Percentiles rank a stretch among this genome's conserved stretches.
Evolutionary conservation across 2,329 filamentous ascomycete genomes (phyloP).

Genomic region (Cadophora gregata): DNA sequence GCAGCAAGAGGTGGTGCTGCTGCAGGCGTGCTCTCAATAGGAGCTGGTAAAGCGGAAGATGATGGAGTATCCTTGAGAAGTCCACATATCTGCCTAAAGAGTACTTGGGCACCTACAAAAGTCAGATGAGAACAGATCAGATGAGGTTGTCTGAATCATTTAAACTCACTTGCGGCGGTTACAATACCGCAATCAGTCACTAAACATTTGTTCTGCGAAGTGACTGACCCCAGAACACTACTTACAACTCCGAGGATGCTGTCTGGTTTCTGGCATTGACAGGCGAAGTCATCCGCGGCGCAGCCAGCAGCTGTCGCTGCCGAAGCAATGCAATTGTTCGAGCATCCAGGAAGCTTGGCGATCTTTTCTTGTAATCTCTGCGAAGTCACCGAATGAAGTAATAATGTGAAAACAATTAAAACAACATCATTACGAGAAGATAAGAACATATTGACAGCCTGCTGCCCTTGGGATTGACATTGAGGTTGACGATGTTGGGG

Average conservation of each 20-base stretch:
- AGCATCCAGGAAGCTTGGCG: constrained; percentile 7
- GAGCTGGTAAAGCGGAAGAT: background rate
- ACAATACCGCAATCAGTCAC: background rate
- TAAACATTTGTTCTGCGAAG: constrained; percentile 4
- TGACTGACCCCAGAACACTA: background rate
- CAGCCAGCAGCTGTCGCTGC: constrained; percentile 7
- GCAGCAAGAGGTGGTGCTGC: background rate
- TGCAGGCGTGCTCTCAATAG: background rate
- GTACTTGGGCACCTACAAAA: background rate
- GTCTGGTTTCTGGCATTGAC: constrained; percentile 5
- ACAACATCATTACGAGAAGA: constrained; percentile 7
- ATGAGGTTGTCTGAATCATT: background rate
- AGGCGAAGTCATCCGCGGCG: background rate
- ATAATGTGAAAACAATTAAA: background rate
- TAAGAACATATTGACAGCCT: constrained; percentile 12
- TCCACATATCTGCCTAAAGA: constrained; percentile 5
- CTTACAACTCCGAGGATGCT: background rate
- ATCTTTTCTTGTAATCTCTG: constrained; percentile 5
- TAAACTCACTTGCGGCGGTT: constrained; percentile 3
- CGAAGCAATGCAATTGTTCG: constrained; percentile 3
- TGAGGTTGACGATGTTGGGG: background rate
- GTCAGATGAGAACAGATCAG: background rate
- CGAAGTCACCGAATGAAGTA: background rate
- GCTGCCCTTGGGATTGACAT: constrained; percentile 8
- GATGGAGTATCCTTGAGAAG: background rate